Evolutionary conservation across 1,139 yeast genomes (phyloP).

Genomic region (Kodamaea plutei): DNA sequence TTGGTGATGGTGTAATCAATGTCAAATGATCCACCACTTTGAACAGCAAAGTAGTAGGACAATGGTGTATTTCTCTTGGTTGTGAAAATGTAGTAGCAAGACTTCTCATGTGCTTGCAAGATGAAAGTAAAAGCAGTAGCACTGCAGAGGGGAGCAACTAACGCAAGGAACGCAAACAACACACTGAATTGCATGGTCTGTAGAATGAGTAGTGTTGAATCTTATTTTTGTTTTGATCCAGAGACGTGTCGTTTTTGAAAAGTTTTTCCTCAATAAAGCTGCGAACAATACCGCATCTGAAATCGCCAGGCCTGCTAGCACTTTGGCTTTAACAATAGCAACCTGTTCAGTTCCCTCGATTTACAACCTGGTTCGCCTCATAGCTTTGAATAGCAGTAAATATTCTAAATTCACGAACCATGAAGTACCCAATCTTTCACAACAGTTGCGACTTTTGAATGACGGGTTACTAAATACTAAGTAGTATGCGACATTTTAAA

Average conservation of each 20-base stretch:
- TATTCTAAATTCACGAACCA: no score
- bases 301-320: no score
- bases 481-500: no score
- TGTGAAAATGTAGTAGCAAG: slow-evolving; percentile 78
- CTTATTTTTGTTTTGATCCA: slow-evolving; percentile 1
- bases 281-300: background rate
- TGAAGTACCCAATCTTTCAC: no score
- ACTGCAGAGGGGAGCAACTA: slow-evolving; percentile 15
- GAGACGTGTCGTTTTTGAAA: slow-evolving; percentile 6
- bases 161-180: slow-evolving; percentile 16
- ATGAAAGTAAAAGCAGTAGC: slow-evolving; percentile 73
- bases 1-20: slow-evolving; percentile 72
- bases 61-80: slow-evolving; percentile 59
- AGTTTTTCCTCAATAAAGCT: slow-evolving; percentile 1
- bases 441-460: no score
- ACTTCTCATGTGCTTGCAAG: slow-evolving; percentile 70
- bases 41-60: slow-evolving; percentile 87
- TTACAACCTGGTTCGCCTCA: no score
- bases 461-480: no score
- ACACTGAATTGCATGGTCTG: slow-evolving; percentile 3
- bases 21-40: slow-evolving; percentile 84
- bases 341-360: no score
- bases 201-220: no score
- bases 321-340: no score
- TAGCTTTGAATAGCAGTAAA: no score